phyloP scores from a whole-genome alignment of 2,329 filamentous ascomycete genomes.

The Colletotrichum horii region DNA sequence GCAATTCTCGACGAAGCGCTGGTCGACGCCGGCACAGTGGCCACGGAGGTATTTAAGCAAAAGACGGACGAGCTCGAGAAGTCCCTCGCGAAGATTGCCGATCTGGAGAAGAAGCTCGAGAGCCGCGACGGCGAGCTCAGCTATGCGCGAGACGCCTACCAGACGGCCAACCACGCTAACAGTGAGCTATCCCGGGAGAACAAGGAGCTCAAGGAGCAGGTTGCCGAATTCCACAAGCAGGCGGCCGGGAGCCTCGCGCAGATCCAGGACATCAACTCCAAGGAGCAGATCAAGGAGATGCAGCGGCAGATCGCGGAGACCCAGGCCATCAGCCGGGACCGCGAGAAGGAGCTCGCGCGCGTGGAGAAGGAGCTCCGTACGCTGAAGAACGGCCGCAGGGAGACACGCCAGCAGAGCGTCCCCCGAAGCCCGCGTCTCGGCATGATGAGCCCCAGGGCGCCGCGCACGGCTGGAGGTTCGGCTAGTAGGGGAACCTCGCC shows the following conservation, averaged over 20 bases:
- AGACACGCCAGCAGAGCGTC: conserved; percentile 61
- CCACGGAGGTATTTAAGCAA: conserved; percentile 34
- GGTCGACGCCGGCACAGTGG: conserved; percentile 23
- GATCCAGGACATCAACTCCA: conserved; percentile 52
- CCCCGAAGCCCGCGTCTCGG: conserved; percentile 62
- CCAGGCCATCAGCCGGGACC: conserved; percentile 48
- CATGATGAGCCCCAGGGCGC: conserved; percentile 55
- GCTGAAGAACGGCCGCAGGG: conserved; percentile 55
- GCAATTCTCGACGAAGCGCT: conserved; percentile 39
- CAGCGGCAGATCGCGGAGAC: conserved; percentile 46
- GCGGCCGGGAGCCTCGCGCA: conserved; percentile 49
- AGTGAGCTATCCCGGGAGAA: conserved; percentile 52
- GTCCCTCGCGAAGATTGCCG: conserved; percentile 40
- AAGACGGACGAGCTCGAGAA: conserved; percentile 46
- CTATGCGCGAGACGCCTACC: conserved; percentile 64
- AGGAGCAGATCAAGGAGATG: conserved; percentile 37
- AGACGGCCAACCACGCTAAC: conserved; percentile 57
- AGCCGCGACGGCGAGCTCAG: conserved; percentile 53
- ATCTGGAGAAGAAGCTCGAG: conserved; percentile 41
- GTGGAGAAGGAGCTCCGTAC: conserved; percentile 53
- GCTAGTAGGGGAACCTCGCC: conserved; percentile 58
- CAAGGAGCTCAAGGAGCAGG: conserved; percentile 44
- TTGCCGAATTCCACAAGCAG: conserved; percentile 44
- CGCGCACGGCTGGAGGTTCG: conserved; percentile 35
- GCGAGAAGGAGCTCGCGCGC: conserved; percentile 55